Conservation (phyloP, 768 basidiomycete species). For the Suillus decipiens region DNA sequence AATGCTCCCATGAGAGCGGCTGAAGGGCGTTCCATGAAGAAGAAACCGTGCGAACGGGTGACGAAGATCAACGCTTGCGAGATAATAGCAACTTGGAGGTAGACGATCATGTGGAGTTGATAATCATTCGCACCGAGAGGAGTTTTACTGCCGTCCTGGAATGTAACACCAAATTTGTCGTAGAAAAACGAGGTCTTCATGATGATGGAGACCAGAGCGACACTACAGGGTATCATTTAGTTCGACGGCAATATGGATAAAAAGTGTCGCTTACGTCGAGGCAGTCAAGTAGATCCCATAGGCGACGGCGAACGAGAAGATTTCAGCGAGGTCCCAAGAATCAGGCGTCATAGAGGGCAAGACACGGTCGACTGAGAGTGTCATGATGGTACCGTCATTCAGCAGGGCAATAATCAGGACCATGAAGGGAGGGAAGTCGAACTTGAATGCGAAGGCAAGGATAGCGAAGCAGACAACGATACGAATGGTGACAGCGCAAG, state of each 20-base stretch:
- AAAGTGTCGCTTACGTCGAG: conserved; percentile 69
- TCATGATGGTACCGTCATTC: conserved; percentile 99
- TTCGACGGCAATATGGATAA: conserved; percentile 3
- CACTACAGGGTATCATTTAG: conserved; percentile 39
- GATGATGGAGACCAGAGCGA: conserved; percentile 82
- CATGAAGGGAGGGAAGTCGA: conserved; percentile 99
- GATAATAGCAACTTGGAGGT: conserved; percentile 98
- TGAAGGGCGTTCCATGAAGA: conserved; percentile 97
- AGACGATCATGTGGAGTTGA: conserved; percentile 87
- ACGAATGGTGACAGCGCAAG: conserved; percentile 96
- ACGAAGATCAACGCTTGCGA: conserved; percentile 98
- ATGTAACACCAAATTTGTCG: conserved; percentile 74
- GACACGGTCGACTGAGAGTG: conserved; percentile 93
- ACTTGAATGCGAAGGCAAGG: conserved; percentile 93
- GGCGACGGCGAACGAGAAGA: conserved; percentile 92
- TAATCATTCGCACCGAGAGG: conserved; percentile 52
- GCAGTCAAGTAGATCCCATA: conserved; percentile 93
- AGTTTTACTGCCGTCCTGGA: conserved; percentile 32
- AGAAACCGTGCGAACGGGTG: conserved; percentile 92
- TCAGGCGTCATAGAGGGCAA: conserved; percentile 91
- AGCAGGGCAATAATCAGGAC: conserved; percentile 95
- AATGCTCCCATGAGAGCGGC: conserved; percentile 87
- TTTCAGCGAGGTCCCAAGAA: conserved; percentile 95
- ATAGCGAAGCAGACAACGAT: conserved; percentile 97
- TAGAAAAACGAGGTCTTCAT: conserved; percentile 90